These are phyloP conservation scores for Annona cherimola DNA, from an alignment of 164 flowering plant species.

Conservation along the genomic window DNA sequence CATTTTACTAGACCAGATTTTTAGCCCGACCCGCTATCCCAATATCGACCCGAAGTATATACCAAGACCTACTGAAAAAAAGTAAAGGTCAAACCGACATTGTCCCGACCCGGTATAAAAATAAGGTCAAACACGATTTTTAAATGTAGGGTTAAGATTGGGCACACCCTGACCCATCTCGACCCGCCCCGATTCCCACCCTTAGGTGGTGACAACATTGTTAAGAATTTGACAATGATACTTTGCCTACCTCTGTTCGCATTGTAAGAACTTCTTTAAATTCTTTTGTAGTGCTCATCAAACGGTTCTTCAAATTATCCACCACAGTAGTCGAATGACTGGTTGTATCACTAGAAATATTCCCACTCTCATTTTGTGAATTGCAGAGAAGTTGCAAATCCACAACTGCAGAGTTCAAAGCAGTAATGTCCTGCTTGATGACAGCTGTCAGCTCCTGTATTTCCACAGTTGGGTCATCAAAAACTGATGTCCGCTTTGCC, in stretches of 20 bases:
- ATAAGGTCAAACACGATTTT: too few relatives aligned
- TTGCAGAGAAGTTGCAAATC: conserved; percentile 83
- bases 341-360: conserved; percentile 70
- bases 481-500: conserved; percentile 96
- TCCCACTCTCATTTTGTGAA: conserved; percentile 72
- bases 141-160: too few relatives aligned
- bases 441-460: conserved; percentile 94
- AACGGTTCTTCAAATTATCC: conserved; percentile 82
- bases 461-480: conserved; percentile 93
- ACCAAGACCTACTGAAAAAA: too few relatives aligned
- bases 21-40: too few relatives aligned
- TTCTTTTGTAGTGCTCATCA: conserved; percentile 94
- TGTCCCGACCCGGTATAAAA: too few relatives aligned
- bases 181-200: too few relatives aligned
- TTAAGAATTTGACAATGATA: not conserved
- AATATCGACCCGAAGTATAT: too few relatives aligned
- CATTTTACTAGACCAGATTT: too few relatives aligned
- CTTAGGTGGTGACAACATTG: not conserved
- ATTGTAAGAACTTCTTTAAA: conserved; percentile 95
- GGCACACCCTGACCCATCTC: too few relatives aligned
- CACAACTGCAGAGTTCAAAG: conserved; percentile 85
- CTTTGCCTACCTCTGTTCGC: conserved; percentile 76
- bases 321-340: conserved; percentile 92
- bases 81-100: too few relatives aligned
- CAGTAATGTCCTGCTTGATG: conserved; percentile 97